Base-by-base conservation (phyloP, 2,329 filamentous ascomycete genomes). In the Neurospora sp. region DNA sequence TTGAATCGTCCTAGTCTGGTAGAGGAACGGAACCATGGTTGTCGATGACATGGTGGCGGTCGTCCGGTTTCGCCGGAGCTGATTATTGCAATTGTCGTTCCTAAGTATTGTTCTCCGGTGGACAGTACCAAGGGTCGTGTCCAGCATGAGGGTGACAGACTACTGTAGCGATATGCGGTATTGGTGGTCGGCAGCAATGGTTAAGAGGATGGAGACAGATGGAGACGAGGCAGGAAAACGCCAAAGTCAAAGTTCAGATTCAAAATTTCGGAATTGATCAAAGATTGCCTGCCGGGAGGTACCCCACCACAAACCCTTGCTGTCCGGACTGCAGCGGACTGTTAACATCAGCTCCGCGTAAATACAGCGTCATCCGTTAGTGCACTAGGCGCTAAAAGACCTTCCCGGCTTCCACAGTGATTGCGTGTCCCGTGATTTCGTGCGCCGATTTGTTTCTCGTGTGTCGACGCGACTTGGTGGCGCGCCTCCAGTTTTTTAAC, bases 1-100 rank as follows among this genome's bases (percentile, higher is more conserved):
- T 70, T 82, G 80, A 39, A 90, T 84, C 0, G 91, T 92, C 71
- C 85, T 82, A 5, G 91, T 93, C 73, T 91, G 89, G 76, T 93
- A 93, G 7, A 93, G 83, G 70, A 93, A 93, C 0, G 90, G 89
- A 4, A 89, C 80, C 15, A 88, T 78, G 7, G 86, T 84, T 2
- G 82, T 80, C 15, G 82, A 62, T 15, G 52, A 78, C 82, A 87
- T 87, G 28, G 70, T 76, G 73, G 74, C 74, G 28, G 11, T 15
- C 2, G n/a, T 74, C 23, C 23, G 23, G 52, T 33, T 58, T 33
- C 6, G 40, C 40, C 40, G 71, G 38, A 23, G 38, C 15, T 15
- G 19, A 17, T 3, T 62, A n/a, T 40, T 38, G 70, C 38, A 67
- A 46, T 66, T 73, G 68, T 38, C 1, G 9, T 36, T 13, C 28